Conservation (phyloP, 2,329 filamentous ascomycete genomes). For the Phyllosticta citriasiana region DNA sequence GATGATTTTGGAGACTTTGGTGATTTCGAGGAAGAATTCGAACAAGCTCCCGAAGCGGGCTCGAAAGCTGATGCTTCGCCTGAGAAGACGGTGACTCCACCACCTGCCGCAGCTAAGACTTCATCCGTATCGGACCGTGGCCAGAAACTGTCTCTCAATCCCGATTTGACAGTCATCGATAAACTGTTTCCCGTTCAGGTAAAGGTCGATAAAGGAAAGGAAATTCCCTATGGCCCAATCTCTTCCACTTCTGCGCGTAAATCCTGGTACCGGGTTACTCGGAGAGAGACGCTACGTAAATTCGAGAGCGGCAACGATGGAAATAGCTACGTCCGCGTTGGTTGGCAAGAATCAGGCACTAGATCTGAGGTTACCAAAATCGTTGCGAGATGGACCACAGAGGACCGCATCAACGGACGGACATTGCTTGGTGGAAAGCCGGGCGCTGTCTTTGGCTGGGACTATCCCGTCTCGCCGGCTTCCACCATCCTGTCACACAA, state of each 20-base stretch:
- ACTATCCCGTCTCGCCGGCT: constrained; percentile 15
- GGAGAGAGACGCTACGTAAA: constrained; percentile 28
- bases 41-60: constrained; percentile 2
- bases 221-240: constrained; percentile 22
- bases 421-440: constrained; percentile 17
- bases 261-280: constrained; percentile 30
- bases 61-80: not conserved
- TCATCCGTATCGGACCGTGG: not conserved
- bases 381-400: constrained; percentile 26
- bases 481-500: constrained; percentile 7
- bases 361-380: constrained; percentile 25
- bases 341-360: constrained; percentile 25
- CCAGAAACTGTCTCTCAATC: constrained; percentile 5
- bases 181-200: constrained; percentile 19
- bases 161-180: constrained; percentile 17
- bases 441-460: constrained; percentile 29
- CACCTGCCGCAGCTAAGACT: not conserved
- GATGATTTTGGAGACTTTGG: constrained; percentile 18
- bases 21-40: constrained; percentile 11
- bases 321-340: constrained; percentile 29
- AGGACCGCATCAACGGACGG: constrained; percentile 28
- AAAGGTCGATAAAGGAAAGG: constrained; percentile 9
- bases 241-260: constrained; percentile 26
- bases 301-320: constrained; percentile 25
- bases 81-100: not conserved